Base-by-base conservation (phyloP, 2,329 filamentous ascomycete species). In the Ophiocordyceps robertsii region DNA sequence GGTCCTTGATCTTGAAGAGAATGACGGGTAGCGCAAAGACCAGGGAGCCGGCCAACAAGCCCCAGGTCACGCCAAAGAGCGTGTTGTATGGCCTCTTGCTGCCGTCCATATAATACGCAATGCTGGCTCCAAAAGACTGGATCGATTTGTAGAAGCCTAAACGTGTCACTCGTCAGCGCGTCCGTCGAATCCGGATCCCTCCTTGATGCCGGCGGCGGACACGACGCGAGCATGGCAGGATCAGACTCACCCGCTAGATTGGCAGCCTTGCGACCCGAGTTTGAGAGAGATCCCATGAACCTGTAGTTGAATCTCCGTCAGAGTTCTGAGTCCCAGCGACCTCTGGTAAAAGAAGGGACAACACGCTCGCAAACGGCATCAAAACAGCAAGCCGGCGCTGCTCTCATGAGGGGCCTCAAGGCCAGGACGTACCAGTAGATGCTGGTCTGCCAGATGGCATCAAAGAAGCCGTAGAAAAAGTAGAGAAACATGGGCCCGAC, bases 221-320 rank as follows among this genome's bases (percentile, higher is more conserved):
- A 13, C 14, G 4, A 12, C 4, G 1, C 13, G 6, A 33, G 3
- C n/a, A 1, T 13, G 11, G n/a, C n/a, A 24, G 12, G 0, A 6
- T 21, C 4, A 14, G 10, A 41, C 43, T 39, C 7, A 44, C 40
- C 43, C 17, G 43, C 43, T 10, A 44, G 83, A 69, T 95, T 95
- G 66, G 90, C 89, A 27, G 90, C 76, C 62, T 88, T 90, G 61
- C 89, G 86, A 46, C 84, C 79, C 49, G 90, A 94, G 75, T 96
- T 96, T 57, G 85, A 89, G 37, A 95, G 72, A 8, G 89, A 77
- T 40, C 90, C 90, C 83, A 96, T 95, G 68, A 83, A 89, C 81
- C 80, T 83, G 14, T 3, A 36, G 3, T 19, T 3, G 3, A 3
- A 14, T 37, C 19, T 12, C 10, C 6, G 12, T 37, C 19, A 37